Evolutionary conservation across 2,329 filamentous ascomycete species (phyloP).

Genomic region (Trichophyton benhamiae): DNA sequence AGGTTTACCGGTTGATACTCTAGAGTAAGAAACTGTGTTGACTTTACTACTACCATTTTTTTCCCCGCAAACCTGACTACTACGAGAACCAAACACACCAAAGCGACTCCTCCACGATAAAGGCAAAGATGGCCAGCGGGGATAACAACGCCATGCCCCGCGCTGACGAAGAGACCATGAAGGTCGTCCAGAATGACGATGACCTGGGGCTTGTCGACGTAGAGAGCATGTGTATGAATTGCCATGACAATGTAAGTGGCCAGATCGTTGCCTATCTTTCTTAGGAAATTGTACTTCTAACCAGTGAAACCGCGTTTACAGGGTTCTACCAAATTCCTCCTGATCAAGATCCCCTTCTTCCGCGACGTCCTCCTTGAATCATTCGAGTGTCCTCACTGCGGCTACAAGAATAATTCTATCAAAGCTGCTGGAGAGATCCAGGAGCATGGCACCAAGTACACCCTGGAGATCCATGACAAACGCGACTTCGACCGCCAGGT

Average conservation of each 20-base stretch:
- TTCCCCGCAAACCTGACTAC: not conserved
- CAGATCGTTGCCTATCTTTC: not conserved
- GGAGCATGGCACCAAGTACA: conserved; percentile 72
- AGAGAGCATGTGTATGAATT: conserved; percentile 79
- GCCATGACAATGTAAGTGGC: conserved; percentile 54
- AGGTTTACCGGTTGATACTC: not conserved
- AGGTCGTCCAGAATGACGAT: conserved; percentile 19
- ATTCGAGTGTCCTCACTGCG: conserved; percentile 82
- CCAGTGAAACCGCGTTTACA: conserved; percentile 24
- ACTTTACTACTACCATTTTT: not conserved
- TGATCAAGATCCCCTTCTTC: conserved; percentile 92
- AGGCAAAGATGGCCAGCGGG: not conserved
- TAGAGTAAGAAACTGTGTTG: not conserved
- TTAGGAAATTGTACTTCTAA: conserved; percentile 5
- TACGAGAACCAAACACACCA: not conserved
- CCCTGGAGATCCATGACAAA: conserved; percentile 60
- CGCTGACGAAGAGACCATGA: not conserved
- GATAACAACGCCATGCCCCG: not conserved
- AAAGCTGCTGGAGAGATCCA: conserved; percentile 88
- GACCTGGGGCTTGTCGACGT: conserved; percentile 34
- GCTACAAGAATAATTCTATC: conserved; percentile 83
- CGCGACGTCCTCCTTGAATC: conserved; percentile 97
- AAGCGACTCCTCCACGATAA: not conserved
- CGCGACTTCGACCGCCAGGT: conserved; percentile 75
- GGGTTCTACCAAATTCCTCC: conserved; percentile 74